Base-by-base conservation (phyloP, 2,329 filamentous ascomycete genomes). In the Aspergillus pseudotamarii region DNA sequence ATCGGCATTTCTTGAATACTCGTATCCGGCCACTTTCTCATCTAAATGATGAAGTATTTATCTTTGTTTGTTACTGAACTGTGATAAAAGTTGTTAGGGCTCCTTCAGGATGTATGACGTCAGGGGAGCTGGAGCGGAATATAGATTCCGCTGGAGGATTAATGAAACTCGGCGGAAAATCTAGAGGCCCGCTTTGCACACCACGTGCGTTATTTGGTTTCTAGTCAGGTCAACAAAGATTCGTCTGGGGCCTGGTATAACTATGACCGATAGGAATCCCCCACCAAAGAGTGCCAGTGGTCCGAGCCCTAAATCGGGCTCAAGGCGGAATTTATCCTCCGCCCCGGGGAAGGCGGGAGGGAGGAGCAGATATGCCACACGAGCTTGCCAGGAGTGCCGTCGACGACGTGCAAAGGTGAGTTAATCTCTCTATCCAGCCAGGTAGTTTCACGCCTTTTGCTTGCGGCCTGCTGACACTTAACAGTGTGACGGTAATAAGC, bases 341-440 rank as follows among this genome's bases (percentile, higher is more conserved):
- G 21, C 45, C 45, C 11, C 41, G 5, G 34, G 34, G 41, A 50
- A 16, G 46, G 2, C 46, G 26, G 23, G 46, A 23, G 46, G 46
- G 1, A 53, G 64, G 9, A 65, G 71, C 43, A 72, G 70, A 45
- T 72, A 73, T 66, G 72, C 68, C 2, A 69, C 69, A n/a, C 72
- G 72, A 34, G 77, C 78, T 2, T 79, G 77, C 50, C 72, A 79
- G 60, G 72, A 74, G 64, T 79, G 77, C 58, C 75, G 77, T 8
- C 72, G 75, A 21, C 72, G 77, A 43, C 69, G 76, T 57, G 73
- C 73, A 28, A 79, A 79, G 72, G 77, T 77, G 64, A 66, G 34
- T 50, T 23, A 16, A 28, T 50, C 12, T 50, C 46, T 26, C 23
- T 45, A 45, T 16, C 23, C 21, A 23, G 26, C 3, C 21, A 5